These are phyloP conservation scores for Helminthosporium solani DNA, from an alignment of 2,329 filamentous ascomycete species.

Conservation along the genomic window DNA sequence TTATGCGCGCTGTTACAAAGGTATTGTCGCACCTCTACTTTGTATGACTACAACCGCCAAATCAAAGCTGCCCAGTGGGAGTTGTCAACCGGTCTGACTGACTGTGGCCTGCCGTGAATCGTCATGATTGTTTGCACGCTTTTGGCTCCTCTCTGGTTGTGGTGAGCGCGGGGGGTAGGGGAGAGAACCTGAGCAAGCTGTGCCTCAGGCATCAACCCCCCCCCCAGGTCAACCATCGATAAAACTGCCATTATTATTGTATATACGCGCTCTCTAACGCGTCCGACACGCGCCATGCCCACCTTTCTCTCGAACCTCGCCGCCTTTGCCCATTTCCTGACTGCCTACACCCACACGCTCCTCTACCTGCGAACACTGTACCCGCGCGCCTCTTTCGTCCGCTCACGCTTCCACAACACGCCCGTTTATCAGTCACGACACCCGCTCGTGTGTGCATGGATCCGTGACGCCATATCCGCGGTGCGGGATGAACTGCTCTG, in stretches of 20 bases:
- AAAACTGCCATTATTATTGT: no score
- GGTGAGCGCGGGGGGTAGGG: no score
- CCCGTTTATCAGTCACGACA: conserved; percentile 84
- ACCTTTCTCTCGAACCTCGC: conserved; percentile 55
- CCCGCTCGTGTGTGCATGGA: conserved; percentile 81
- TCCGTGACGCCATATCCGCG: conserved; percentile 75
- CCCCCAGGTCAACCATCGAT: no score
- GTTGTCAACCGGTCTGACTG: no score
- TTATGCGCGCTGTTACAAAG: conserved; percentile 3
- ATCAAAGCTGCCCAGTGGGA: no score
- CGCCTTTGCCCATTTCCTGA: conserved; percentile 77
- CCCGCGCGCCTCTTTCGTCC: conserved; percentile 73
- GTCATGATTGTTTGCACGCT: no score
- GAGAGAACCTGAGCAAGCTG: no score
- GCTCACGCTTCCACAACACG: conserved; percentile 78
- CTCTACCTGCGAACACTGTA: conserved; percentile 82
- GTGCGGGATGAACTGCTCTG: conserved; percentile 67
- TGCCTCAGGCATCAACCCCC: no score
- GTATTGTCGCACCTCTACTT: no score
- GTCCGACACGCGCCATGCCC: conserved; percentile 18
- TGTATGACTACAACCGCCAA: no score
- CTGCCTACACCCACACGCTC: conserved; percentile 80
- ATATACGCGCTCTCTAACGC: neutral
- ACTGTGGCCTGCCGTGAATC: no score
- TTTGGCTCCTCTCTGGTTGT: no score